A percentile compares a stretch with the other conserved stretches of the same genome.
Conservation (phyloP, 2,329 filamentous ascomycete species). For the Claviceps paspali region DNA sequence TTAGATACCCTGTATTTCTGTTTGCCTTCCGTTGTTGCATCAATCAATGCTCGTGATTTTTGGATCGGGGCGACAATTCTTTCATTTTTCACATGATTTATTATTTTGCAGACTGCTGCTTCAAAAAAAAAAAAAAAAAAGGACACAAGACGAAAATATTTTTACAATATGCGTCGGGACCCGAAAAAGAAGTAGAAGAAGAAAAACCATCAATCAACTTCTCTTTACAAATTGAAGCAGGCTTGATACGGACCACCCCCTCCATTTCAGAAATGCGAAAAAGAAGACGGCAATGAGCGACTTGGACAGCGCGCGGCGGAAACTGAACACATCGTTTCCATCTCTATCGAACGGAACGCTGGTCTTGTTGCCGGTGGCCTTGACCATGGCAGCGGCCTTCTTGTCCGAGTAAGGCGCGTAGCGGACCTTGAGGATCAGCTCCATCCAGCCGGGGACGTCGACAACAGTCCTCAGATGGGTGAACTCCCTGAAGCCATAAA, state of each 20-base stretch:
- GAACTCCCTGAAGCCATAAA: constrained; percentile 22
- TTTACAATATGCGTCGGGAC: not conserved
- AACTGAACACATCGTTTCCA: constrained; percentile 3
- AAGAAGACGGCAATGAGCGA: constrained; percentile 3
- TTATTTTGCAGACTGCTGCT: not conserved
- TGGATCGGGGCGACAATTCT: too few species aligned
- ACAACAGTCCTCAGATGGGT: constrained; percentile 13
- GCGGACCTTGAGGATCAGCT: constrained; percentile 8
- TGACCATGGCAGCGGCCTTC: constrained; percentile 6
- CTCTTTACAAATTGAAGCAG: constrained; percentile 1
- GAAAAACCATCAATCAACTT: not conserved
- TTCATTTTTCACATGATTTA: too few species aligned
- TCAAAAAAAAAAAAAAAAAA: too few species aligned
- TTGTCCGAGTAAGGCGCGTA: constrained; percentile 10
- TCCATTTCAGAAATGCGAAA: constrained; percentile 4
- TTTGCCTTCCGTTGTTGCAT: not conserved
- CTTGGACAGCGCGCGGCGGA: constrained; percentile 4
- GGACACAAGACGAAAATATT: not conserved
- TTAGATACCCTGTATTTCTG: not conserved
- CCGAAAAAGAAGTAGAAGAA: too few species aligned
- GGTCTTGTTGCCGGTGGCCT: constrained; percentile 1
- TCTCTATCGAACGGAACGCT: constrained; percentile 6
- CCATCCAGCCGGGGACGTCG: constrained; percentile 7
- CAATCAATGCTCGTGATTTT: too few species aligned
- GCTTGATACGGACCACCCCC: constrained; percentile 3